Evolutionary conservation across 192 early-diverging fungal species (phyloP), one percentile per base, ranked within the genome.

Genomic region (Coemansia asiatica): DNA sequence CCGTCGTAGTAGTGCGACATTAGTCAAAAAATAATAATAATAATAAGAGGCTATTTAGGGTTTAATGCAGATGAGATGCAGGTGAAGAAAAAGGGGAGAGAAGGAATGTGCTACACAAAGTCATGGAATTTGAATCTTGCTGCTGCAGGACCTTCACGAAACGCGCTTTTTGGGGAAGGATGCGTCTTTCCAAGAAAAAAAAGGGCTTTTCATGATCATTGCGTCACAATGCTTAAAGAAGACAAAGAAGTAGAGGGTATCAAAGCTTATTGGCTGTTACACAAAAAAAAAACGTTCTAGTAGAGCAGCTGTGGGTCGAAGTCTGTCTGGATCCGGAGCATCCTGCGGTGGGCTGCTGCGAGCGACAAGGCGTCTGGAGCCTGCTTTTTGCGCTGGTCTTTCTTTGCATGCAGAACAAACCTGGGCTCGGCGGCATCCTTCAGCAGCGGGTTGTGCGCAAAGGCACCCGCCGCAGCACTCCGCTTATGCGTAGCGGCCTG

Each of bases 321-420:
- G 35, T 79, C 68, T 40, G 60, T 60, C 68, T 79, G 77, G 54
- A 79, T 63, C 38, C 77, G 71, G 31, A 79, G 53, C 68, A 64
- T 61, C 55, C 56, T 68, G 22, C 72, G 64, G 56, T 53, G 77
- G 13, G 31, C 57, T 56, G 31, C 57, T 56, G 31, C 47, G 5
- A 22, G 26, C 27, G 9, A 25, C 2, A 21, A 22, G 22, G 23
- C 51, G 19, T 63, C 51, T 7, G 49, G 22, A 27, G 4, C 23
- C 29, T 16, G 16, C 61, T 49, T 40, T 36, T 49, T 16, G 4
- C 33, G 21, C 13, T 50, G 40, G 0, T 25, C 44, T 33, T 62
- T 59, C 61, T 69, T 66, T 28, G 60, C 46, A 25, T 38, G 23
- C 55, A 71, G 47, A 18, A 80, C 54, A 61, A 80, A 80, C 66